These are phyloP conservation scores for Xylaria sp. DNA, from an alignment of 2,329 filamentous ascomycete genomes.

Conservation along the genomic window DNA sequence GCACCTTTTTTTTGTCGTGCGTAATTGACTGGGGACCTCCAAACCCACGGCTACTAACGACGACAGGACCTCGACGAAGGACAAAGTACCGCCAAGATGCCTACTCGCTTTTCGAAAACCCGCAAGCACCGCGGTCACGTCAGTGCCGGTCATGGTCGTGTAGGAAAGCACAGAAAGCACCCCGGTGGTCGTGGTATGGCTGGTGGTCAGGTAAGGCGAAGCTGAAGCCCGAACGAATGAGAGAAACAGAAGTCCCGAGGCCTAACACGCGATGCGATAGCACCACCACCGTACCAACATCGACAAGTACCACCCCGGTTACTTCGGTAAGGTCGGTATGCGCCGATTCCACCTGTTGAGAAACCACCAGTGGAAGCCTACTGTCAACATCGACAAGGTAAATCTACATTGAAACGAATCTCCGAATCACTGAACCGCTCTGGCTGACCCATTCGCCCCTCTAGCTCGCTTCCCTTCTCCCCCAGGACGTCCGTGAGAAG, in stretches of 20 bases:
- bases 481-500: constrained; percentile 84
- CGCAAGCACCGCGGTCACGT: constrained; percentile 75
- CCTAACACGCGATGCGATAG: constrained; percentile 54
- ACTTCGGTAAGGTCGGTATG: constrained; percentile 98
- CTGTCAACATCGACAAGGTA: constrained; percentile 99
- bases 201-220: constrained; percentile 25
- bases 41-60: constrained; percentile 14
- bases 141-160: constrained; percentile 94
- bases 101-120: constrained; percentile 22
- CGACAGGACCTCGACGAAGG: constrained; percentile 17
- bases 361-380: constrained; percentile 97
- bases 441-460: constrained; percentile 9
- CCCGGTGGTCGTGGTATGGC: constrained; percentile 80
- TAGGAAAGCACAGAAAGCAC: constrained; percentile 98
- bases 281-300: constrained; percentile 94
- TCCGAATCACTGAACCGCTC: neutral
- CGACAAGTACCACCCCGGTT: constrained; percentile 88
- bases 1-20: constrained; percentile 19
- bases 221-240: neutral
- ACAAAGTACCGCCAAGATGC: constrained; percentile 19
- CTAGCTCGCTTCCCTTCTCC: constrained; percentile 93
- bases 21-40: constrained; percentile 16
- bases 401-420: neutral
- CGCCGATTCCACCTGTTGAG: constrained; percentile 94
- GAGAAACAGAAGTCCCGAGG: neutral